These are phyloP conservation scores for Dendrocalamus latiflorus DNA, from an alignment of 202 grass and related monocot genomes.

Conservation along the genomic window DNA sequence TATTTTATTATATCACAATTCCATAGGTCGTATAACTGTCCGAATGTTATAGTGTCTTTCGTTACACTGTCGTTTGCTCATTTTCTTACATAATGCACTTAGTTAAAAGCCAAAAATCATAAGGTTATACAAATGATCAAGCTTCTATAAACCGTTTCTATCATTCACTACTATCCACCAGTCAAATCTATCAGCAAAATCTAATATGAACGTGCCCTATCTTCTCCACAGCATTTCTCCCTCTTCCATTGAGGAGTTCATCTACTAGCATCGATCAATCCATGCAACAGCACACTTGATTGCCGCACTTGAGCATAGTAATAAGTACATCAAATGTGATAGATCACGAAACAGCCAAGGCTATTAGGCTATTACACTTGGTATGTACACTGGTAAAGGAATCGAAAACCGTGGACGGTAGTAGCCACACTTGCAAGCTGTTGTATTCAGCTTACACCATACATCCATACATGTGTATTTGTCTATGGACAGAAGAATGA, in stretches of 20 bases:
- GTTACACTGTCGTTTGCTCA: too few relatives aligned
- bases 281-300: neutral
- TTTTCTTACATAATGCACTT: too few relatives aligned
- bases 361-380: neutral
- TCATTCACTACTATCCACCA: too few relatives aligned
- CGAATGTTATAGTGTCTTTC: too few relatives aligned
- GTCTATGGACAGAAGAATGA: constrained; percentile 57
- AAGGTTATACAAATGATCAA: too few relatives aligned
- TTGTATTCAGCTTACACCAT: constrained; percentile 34
- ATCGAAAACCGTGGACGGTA: constrained; percentile 14
- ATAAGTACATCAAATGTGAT: constrained; percentile 7
- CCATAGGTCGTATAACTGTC: too few relatives aligned
- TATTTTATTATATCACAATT: too few relatives aligned
- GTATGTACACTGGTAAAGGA: neutral
- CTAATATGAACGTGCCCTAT: too few relatives aligned
- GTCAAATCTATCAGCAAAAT: too few relatives aligned
- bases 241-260: neutral
- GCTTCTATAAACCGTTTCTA: too few relatives aligned
- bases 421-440: neutral
- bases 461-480: constrained; percentile 18
- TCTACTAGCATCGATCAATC: neutral
- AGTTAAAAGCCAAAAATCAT: too few relatives aligned
- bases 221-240: neutral
- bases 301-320: neutral
- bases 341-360: constrained; percentile 24